Base-by-base conservation (phyloP, 169 alveolate species). In the Plasmodium vivax region DNA sequence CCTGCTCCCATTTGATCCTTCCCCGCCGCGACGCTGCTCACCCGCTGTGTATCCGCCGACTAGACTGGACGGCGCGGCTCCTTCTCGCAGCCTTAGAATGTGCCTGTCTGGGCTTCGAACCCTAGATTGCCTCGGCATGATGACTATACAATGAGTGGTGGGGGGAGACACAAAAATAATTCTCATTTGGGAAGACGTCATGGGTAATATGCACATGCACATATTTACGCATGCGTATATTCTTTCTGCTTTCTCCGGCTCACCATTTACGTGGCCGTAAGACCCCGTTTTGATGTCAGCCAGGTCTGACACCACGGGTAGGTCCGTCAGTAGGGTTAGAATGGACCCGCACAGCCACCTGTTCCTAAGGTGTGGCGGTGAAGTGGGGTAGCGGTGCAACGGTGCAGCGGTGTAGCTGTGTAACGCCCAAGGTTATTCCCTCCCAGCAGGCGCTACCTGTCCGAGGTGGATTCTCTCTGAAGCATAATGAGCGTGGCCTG, bases 191-290 rank as follows among this genome's bases (percentile, higher is more conserved):
- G 90, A 82, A 82, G 45, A 19, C 27, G 32, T 75, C 32, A 75
- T 34, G 58, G n/a, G 30, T 34, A 75, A 41, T 75, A 36, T 12
- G 30, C 12, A 36, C 23, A 34, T 75, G 36, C 45, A n/a, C 14
- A 34, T 19, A 75, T 75, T 36, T 75, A 27, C 1, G n/a, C 34
- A 14, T 75, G 45, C 34, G 27, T 62, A 12, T 10, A 34, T 38
- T n/a, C 5, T 43, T 84, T 68, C 19, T 23, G 12, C 9, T 23
- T 3, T 16, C 38, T n/a, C 0, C 16, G 19, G 30, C 38, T 27
- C 58, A 96, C 97, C 97, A 77, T 96, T 96, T 23, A 96, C 93
- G 51, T 96, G 96, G 0, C 98, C 98, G 77, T 94, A 96, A 8
- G 97, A 96, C 16, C 98, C 98, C 62, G 96, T 96, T 16, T 88